Conservation (phyloP, 192 early-diverging fungal species). For the Backusella parvicylindrica region DNA sequence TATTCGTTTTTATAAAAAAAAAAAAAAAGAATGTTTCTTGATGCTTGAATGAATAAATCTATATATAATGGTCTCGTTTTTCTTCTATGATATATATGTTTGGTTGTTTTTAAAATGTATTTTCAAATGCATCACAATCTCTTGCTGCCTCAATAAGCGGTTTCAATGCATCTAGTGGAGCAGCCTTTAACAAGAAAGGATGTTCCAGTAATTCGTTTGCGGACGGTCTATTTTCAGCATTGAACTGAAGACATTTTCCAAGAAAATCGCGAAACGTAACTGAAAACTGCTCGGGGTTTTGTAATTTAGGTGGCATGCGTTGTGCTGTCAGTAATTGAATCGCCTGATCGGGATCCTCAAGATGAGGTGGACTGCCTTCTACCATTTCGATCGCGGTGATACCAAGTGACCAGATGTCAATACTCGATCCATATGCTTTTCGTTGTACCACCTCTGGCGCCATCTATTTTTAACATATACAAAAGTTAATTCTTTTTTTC, state of each 20-base stretch:
- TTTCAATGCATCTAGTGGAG: conserved; percentile 69
- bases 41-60: no score
- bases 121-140: neutral
- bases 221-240: conserved; percentile 72
- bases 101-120: no score
- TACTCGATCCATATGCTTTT: conserved; percentile 86
- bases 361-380: conserved; percentile 92
- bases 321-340: conserved; percentile 83
- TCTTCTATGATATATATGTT: no score
- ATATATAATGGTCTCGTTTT: no score
- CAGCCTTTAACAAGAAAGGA: conserved; percentile 79
- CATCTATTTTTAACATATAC: conserved; percentile 48
- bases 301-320: conserved; percentile 77
- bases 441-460: conserved; percentile 90
- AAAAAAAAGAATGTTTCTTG: no score
- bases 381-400: conserved; percentile 97
- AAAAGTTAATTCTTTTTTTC: neutral
- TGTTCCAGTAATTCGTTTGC: conserved; percentile 77
- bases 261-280: conserved; percentile 81
- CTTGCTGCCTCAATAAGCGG: conserved; percentile 58
- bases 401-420: conserved; percentile 97
- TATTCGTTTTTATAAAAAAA: no score
- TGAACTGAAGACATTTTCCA: conserved; percentile 72
- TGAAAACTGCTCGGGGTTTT: conserved; percentile 79
- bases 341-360: conserved; percentile 82